Conservation (phyloP, 2,329 filamentous ascomycete species). For the Aspergillus proliferans region DNA sequence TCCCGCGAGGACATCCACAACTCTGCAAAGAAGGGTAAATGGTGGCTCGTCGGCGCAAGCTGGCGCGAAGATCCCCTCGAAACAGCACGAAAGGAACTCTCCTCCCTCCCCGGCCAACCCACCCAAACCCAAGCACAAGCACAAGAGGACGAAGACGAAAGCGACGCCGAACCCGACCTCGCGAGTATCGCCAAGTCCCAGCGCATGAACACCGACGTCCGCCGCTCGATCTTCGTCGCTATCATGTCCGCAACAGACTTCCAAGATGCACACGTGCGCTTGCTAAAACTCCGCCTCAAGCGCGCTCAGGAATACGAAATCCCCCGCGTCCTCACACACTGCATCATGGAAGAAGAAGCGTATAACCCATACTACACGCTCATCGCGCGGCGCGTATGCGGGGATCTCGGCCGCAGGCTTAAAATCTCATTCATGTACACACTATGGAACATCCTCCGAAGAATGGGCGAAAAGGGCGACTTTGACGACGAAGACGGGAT, state of each 20-base stretch:
- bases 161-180: conserved; percentile 54
- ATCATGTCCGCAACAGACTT: conserved; percentile 80
- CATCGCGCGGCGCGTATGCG: conserved; percentile 71
- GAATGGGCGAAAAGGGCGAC: conserved; percentile 66
- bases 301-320: conserved; percentile 81
- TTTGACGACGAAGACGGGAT: conserved; percentile 59
- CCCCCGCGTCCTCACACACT: conserved; percentile 79
- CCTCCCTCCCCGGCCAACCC: conserved; percentile 6
- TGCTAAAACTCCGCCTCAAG: conserved; percentile 78
- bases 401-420: conserved; percentile 58
- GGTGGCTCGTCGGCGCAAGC: conserved; percentile 98
- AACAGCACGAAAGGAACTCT: conserved; percentile 28
- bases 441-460: conserved; percentile 78
- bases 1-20: conserved; percentile 75
- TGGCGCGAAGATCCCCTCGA: conserved; percentile 52
- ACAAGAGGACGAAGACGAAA: conserved; percentile 16
- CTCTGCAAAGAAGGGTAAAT: conserved; percentile 83
- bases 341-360: conserved; percentile 69
- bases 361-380: conserved; percentile 95
- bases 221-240: conserved; percentile 86
- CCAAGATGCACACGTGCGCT: conserved; percentile 72
- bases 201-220: conserved; percentile 79
- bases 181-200: conserved; percentile 69
- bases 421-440: conserved; percentile 81
- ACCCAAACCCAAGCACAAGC: conserved; percentile 4